Evolutionary conservation across 2,329 filamentous ascomycete species (phyloP).

Genomic region (Xylariaceae sp.): DNA sequence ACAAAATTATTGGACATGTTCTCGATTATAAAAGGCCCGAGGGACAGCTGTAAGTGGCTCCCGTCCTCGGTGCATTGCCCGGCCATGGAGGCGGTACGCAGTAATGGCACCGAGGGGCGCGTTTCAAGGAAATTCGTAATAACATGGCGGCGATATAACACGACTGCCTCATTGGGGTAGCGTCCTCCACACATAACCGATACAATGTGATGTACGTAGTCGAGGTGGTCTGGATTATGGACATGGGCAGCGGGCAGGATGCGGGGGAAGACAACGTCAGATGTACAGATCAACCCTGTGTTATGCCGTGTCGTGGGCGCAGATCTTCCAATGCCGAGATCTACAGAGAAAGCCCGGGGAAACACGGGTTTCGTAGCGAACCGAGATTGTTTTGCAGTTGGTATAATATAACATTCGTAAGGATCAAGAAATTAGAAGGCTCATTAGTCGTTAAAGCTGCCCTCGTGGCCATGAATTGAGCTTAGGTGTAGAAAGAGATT

Average conservation of each 20-base stretch:
- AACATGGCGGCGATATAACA: not conserved
- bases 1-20: slow-evolving; percentile 10
- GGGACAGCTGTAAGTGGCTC: not conserved
- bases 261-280: not conserved
- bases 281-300: not conserved
- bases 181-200: slow-evolving; percentile 12
- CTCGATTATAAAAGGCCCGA: slow-evolving; percentile 13
- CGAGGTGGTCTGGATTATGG: not conserved
- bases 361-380: too few relatives aligned
- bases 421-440: too few relatives aligned
- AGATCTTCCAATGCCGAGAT: too few relatives aligned
- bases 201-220: too few relatives aligned
- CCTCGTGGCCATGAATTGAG: too few relatives aligned
- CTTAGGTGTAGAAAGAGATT: too few relatives aligned
- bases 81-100: not conserved
- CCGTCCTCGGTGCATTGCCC: slow-evolving; percentile 3
- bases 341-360: slow-evolving; percentile 1
- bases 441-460: too few relatives aligned
- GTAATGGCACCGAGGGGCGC: not conserved
- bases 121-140: slow-evolving; percentile 12
- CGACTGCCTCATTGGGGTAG: slow-evolving; percentile 22
- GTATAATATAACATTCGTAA: too few relatives aligned
- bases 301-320: slow-evolving; percentile 2
- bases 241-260: not conserved
- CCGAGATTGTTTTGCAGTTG: too few relatives aligned